Conservation (phyloP, 441 rosid genomes). For the Pelargonium myrrhifolium region DNA sequence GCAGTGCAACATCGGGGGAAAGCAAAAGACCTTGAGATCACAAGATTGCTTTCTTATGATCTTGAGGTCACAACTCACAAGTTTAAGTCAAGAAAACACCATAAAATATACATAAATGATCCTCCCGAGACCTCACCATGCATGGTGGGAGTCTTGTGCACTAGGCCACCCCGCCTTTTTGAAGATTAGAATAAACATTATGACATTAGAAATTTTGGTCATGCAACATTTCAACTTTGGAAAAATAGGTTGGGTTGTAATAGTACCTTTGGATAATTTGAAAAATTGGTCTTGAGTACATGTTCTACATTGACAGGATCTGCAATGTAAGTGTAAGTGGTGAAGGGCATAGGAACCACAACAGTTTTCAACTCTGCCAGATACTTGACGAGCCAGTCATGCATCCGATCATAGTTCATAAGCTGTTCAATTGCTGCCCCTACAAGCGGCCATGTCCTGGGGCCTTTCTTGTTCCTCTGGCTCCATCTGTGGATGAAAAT, state of each 20-base stretch:
- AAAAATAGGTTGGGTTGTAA: too few species aligned
- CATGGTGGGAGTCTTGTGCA: too few species aligned
- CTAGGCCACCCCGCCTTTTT: background rate
- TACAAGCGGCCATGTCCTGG: conserved; percentile 82
- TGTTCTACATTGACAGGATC: conserved; percentile 88
- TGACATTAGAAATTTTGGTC: background rate
- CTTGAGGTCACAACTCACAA: too few species aligned
- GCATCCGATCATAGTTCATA: conserved; percentile 71
- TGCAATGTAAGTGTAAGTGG: conserved; percentile 78
- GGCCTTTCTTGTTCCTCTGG: conserved; percentile 63
- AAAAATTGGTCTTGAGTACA: conserved; percentile 78
- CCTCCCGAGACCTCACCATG: too few species aligned
- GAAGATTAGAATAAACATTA: background rate
- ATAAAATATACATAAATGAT: too few species aligned
- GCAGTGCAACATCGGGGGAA: too few species aligned
- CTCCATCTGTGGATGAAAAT: conserved; percentile 61
- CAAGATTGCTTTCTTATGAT: too few species aligned
- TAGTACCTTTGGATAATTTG: conserved; percentile 72
- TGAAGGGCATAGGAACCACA: conserved; percentile 84
- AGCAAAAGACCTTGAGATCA: too few species aligned
- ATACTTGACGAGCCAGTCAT: conserved; percentile 79
- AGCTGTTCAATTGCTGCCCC: conserved; percentile 90
- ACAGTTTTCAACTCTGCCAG: conserved; percentile 55
- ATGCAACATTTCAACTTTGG: background rate
- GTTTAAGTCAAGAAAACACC: too few species aligned